phyloP scores from a whole-genome alignment of 78 protist genomes.

The Pigoraptor vietnamica region DNA sequence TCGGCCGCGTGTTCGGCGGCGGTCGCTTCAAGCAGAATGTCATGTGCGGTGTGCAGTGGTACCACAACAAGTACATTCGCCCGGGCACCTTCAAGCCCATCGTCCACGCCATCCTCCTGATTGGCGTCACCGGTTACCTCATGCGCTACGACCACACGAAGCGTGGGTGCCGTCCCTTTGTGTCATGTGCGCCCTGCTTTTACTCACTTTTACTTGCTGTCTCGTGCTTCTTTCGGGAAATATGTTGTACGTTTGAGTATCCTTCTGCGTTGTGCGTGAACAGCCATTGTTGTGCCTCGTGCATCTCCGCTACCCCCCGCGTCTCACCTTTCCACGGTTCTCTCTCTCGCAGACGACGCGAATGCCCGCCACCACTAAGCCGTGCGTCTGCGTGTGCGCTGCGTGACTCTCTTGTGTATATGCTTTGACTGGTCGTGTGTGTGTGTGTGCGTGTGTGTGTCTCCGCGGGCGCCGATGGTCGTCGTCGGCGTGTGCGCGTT shows the following conservation, averaged over 20 bases:
- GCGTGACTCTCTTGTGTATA: too few species aligned
- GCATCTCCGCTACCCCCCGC: background rate
- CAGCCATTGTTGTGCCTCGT: background rate
- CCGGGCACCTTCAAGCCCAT: background rate
- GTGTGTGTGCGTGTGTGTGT: too few species aligned
- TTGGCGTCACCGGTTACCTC: background rate
- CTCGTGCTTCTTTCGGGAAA: background rate
- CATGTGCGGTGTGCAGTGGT: background rate
- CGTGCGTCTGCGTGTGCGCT: too few species aligned
- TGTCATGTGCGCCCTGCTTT: background rate
- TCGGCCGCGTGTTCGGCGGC: background rate
- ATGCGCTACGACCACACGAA: background rate
- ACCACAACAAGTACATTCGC: background rate
- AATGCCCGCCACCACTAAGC: background rate
- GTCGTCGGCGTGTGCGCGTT: too few species aligned
- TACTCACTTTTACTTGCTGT: too few species aligned
- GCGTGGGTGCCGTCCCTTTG: background rate
- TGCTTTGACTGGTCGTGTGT: too few species aligned
- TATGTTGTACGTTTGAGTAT: too few species aligned
- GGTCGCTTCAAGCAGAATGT: background rate
- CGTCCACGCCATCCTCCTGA: background rate
- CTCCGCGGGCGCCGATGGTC: too few species aligned
- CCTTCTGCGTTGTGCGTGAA: too few species aligned
- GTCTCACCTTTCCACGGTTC: background rate
- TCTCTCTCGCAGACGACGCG: background rate